Conservation (phyloP, 2,329 filamentous ascomycete species). For the Biscogniauxia sp. region DNA sequence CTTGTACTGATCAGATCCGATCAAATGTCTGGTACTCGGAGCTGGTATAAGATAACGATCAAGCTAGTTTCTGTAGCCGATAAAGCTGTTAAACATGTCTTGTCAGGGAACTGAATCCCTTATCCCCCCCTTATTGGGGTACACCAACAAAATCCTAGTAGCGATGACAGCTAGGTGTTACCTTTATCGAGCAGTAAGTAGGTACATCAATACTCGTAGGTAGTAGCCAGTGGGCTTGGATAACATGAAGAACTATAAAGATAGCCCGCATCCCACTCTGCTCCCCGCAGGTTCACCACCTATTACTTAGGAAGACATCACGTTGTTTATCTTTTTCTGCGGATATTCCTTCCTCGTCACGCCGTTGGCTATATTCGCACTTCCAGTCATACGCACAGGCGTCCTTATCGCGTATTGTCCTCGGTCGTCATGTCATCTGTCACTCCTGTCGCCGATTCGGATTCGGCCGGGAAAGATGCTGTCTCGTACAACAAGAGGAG, state of each 20-base stretch:
- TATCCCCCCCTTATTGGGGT: neutral
- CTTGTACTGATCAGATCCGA: too few species aligned
- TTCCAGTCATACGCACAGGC: too few species aligned
- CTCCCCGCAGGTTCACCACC: neutral
- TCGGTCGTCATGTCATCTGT: neutral
- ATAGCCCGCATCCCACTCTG: neutral
- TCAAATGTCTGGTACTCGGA: too few species aligned
- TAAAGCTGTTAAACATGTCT: neutral
- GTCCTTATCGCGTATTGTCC: too few species aligned
- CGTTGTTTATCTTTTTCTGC: too few species aligned
- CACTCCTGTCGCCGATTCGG: slow-evolving; percentile 3
- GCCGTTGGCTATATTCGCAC: neutral
- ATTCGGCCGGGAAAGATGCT: slow-evolving; percentile 17
- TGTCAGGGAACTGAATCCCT: neutral
- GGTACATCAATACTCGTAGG: neutral
- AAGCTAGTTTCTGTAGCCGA: too few species aligned
- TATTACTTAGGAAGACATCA: neutral
- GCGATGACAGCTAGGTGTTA: neutral
- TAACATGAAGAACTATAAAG: neutral
- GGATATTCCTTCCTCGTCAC: neutral
- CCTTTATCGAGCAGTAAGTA: neutral
- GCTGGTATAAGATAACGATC: too few species aligned
- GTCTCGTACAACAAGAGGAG: slow-evolving; percentile 14
- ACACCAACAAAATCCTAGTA: neutral
- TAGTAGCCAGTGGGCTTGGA: neutral